These are phyloP conservation scores for Aspergillus viridinutans DNA, from an alignment of 2,329 filamentous ascomycete species.

Conservation along the genomic window DNA sequence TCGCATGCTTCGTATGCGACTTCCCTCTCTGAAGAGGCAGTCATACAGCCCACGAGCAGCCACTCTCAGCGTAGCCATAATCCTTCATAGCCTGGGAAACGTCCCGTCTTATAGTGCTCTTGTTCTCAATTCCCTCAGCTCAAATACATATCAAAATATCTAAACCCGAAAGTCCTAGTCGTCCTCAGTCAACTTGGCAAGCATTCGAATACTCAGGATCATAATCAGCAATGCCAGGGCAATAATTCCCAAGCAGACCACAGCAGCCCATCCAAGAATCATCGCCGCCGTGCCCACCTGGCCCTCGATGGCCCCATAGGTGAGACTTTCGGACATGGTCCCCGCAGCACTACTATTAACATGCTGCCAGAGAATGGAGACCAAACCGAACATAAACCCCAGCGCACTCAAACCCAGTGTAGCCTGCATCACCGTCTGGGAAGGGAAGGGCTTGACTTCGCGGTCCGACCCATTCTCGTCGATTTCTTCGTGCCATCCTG, in stretches of 20 bases:
- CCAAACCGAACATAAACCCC: conserved; percentile 4
- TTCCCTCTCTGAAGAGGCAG: no score
- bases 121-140: not conserved
- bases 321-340: conserved; percentile 9
- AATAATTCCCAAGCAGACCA: not conserved
- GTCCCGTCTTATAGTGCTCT: not conserved
- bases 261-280: conserved; percentile 14
- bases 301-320: conserved; percentile 7
- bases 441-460: conserved; percentile 9
- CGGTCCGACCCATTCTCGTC: not conserved
- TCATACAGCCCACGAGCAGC: no score
- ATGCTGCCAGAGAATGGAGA: conserved; percentile 15
- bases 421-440: not conserved
- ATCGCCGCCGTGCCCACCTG: conserved; percentile 11
- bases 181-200: not conserved
- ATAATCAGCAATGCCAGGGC: conserved; percentile 1
- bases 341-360: conserved; percentile 9
- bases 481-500: conserved; percentile 8
- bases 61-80: no score
- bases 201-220: conserved; percentile 1
- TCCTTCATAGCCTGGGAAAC: no score
- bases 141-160: not conserved
- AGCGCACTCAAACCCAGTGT: not conserved
- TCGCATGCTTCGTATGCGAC: no score
- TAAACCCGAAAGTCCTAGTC: not conserved